These are phyloP conservation scores for Chaetomium globosum DNA, from an alignment of 2,329 filamentous ascomycete genomes.

Conservation along the genomic window DNA sequence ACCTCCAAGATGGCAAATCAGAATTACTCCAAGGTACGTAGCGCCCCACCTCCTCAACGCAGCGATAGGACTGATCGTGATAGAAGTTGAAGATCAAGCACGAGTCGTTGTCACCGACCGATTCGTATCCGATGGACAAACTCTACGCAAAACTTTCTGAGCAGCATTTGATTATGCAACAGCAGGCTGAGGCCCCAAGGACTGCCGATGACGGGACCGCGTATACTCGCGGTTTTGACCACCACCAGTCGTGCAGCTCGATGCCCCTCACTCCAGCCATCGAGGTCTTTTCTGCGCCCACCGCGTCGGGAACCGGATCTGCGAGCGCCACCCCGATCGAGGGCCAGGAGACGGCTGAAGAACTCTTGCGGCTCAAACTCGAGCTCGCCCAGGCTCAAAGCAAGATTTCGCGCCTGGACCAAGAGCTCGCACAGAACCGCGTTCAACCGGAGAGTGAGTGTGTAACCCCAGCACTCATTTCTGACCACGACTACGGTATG, in stretches of 20 bases:
- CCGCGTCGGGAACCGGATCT: slow-evolving; percentile 54
- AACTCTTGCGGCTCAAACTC: slow-evolving; percentile 68
- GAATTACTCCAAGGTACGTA: slow-evolving; percentile 54
- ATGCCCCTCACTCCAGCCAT: slow-evolving; percentile 65
- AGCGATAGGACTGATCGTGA: slow-evolving; percentile 38
- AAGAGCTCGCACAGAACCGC: slow-evolving; percentile 68
- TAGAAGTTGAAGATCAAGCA: slow-evolving; percentile 55
- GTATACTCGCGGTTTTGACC: slow-evolving; percentile 48
- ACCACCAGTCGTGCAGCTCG: slow-evolving; percentile 59
- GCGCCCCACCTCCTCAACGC: neutral
- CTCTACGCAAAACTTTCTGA: slow-evolving; percentile 74
- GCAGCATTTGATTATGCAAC: slow-evolving; percentile 63
- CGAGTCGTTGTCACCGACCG: slow-evolving; percentile 44
- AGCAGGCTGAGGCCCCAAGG: slow-evolving; percentile 60
- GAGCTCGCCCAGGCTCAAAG: slow-evolving; percentile 72
- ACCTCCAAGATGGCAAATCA: slow-evolving; percentile 61
- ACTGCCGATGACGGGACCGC: slow-evolving; percentile 44
- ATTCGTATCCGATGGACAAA: slow-evolving; percentile 66
- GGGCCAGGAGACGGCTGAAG: slow-evolving; percentile 50
- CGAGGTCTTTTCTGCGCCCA: slow-evolving; percentile 52
- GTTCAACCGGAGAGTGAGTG: slow-evolving; percentile 62
- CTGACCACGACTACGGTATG: slow-evolving; percentile 43
- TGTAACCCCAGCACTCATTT: slow-evolving; percentile 50
- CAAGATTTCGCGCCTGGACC: slow-evolving; percentile 70
- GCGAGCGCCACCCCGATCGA: slow-evolving; percentile 56